Base-by-base conservation (phyloP, 352 stramenopile genomes). In the Aphanomyces euteiches region DNA sequence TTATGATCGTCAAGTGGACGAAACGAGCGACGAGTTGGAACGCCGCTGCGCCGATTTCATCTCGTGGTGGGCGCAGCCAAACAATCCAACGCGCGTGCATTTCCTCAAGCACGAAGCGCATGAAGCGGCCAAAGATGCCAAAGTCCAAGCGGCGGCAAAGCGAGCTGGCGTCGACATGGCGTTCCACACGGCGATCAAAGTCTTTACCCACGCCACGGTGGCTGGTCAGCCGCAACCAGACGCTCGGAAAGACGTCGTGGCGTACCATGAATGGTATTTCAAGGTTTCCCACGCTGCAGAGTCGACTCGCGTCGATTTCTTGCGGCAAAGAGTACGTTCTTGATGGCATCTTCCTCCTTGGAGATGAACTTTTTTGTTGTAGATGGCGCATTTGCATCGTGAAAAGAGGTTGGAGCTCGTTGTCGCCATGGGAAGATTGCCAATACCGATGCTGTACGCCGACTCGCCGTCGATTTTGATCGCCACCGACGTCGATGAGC, bases 231-330 rank as follows among this genome's bases (percentile, higher is more conserved):
- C 40, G 19, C 19, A 21, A 7, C 2, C 41, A 17, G 59, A 40
- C 12, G 21, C 59, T 28, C 15, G 36, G 37, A 10, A 48, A 19
- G 57, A 66, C 7, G 40, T 10, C 1, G 38, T 47, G 15, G 34
- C 21, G 10, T 67, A 67, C 59, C 59, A 67, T 21, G 59, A 67
- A 3, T 67, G 59, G 59, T 67, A 67, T 45, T 67, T 67, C 56
- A 3, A 50, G 34, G 58, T 66, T 12, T 21, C 59, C 40, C 41
- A 67, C 59, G 38, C 59, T 13, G 59, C 41, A 6, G 39, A 54
- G 4, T 56, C 43, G 41, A 45, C 59, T 8, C 59, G 59, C 43
- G 41, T 67, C 34, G 59, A 54, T 17, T 67, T 67, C 19, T 45
- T 67, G n/a, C 54, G 56, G 41, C 59, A 56, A 56, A 67, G 56